Conservation (phyloP, 352 stramenopile genomes). For the Pythium graminicola region DNA sequence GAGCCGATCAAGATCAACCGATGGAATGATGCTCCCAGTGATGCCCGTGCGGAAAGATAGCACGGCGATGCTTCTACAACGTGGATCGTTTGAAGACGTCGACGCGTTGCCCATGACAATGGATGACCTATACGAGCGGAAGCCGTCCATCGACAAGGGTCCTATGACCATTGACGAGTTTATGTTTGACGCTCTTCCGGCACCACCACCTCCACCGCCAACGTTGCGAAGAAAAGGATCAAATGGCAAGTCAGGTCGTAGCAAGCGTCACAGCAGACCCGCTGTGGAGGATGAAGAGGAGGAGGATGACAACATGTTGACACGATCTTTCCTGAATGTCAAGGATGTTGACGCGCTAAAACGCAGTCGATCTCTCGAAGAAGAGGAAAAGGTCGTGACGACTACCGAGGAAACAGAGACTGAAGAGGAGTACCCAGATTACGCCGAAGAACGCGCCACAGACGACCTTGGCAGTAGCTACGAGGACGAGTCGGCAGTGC, state of each 20-base stretch:
- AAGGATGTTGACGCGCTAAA: slow-evolving; percentile 23
- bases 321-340: slow-evolving; percentile 20
- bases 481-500: slow-evolving; percentile 19
- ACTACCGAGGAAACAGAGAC: slow-evolving; percentile 15
- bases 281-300: slow-evolving; percentile 10
- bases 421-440: slow-evolving; percentile 22
- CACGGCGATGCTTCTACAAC: slow-evolving; percentile 7
- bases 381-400: slow-evolving; percentile 17
- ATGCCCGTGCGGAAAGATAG: slow-evolving; percentile 17
- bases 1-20: slow-evolving; percentile 12
- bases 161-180: slow-evolving; percentile 26
- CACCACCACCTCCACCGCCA: slow-evolving; percentile 6
- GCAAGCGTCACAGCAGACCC: slow-evolving; percentile 7
- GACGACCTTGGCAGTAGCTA: slow-evolving; percentile 20
- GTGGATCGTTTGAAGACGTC: slow-evolving; percentile 17
- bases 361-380: slow-evolving; percentile 19
- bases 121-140: slow-evolving; percentile 15
- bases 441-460: slow-evolving; percentile 8
- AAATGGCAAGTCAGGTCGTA: slow-evolving; percentile 10
- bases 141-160: slow-evolving; percentile 14
- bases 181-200: slow-evolving; percentile 10
- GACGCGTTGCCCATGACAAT: slow-evolving; percentile 20
- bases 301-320: slow-evolving; percentile 18
- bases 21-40: slow-evolving; percentile 2
- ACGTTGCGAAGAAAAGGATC: slow-evolving; percentile 11